Evolutionary conservation across 805 yeast genomes (phyloP).

Genomic region (Sugiyamaella lignohabitans): DNA sequence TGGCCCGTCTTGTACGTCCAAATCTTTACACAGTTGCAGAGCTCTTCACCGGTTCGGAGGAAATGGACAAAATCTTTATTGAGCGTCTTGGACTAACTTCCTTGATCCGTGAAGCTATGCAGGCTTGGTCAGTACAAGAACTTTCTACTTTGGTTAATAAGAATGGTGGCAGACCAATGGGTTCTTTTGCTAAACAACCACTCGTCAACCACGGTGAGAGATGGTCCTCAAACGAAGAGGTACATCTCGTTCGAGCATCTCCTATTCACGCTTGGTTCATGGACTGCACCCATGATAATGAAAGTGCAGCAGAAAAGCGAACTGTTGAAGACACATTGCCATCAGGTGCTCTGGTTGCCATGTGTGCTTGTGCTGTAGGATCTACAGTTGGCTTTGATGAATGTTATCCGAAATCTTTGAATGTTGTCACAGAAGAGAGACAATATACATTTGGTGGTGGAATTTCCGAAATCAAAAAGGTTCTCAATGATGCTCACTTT

Average conservation of each 20-base stretch:
- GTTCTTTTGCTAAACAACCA: slow-evolving; percentile 78
- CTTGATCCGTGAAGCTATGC: slow-evolving; percentile 94
- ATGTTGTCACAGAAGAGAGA: slow-evolving; percentile 73
- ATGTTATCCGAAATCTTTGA: slow-evolving; percentile 72
- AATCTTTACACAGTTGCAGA: slow-evolving; percentile 91
- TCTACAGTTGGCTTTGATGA: slow-evolving; percentile 93
- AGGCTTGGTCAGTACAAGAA: slow-evolving; percentile 84
- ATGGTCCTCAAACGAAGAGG: slow-evolving; percentile 11
- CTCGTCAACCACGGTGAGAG: slow-evolving; percentile 33
- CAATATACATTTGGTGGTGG: slow-evolving; percentile 54
- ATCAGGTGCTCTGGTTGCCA: slow-evolving; percentile 87
- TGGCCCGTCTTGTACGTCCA: slow-evolving; percentile 79
- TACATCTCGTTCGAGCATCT: slow-evolving; percentile 50
- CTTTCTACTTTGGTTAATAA: slow-evolving; percentile 78
- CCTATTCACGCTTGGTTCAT: slow-evolving; percentile 92
- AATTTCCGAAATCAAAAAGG: slow-evolving; percentile 62
- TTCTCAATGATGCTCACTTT: slow-evolving; percentile 32
- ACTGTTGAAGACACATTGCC: slow-evolving; percentile 93
- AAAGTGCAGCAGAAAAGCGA: slow-evolving; percentile 80
- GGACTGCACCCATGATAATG: slow-evolving; percentile 98
- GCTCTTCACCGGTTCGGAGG: slow-evolving; percentile 86
- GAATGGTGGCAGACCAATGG: slow-evolving; percentile 95
- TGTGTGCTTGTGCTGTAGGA: slow-evolving; percentile 91
- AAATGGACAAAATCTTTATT: slow-evolving; percentile 81
- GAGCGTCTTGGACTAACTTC: slow-evolving; percentile 87